Conservation (phyloP, 768 basidiomycete species). For the Pulveroboletus sp. region DNA sequence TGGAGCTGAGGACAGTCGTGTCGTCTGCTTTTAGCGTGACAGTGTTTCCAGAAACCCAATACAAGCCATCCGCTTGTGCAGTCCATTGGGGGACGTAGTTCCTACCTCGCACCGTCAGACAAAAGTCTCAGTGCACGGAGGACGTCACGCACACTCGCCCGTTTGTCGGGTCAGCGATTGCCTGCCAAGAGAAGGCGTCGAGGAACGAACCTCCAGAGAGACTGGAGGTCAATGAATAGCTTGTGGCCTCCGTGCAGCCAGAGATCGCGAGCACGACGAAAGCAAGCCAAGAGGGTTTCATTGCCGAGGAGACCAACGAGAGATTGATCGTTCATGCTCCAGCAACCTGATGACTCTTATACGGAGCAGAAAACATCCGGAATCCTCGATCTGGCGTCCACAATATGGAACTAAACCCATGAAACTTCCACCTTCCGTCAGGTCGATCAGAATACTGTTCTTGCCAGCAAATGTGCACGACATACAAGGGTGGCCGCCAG, state of each 20-base stretch:
- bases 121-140: neutral
- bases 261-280: slow-evolving; percentile 8
- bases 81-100: slow-evolving; percentile 46
- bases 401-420: neutral
- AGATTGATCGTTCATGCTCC: neutral
- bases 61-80: slow-evolving; percentile 52
- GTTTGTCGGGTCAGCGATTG: slow-evolving; percentile 32
- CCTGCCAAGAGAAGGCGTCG: slow-evolving; percentile 25
- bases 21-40: slow-evolving; percentile 33
- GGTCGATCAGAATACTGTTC: neutral
- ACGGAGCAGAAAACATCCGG: neutral
- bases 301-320: neutral
- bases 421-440: neutral
- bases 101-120: slow-evolving; percentile 18
- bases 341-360: slow-evolving; percentile 11
- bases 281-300: slow-evolving; percentile 2
- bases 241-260: slow-evolving; percentile 32
- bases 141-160: slow-evolving; percentile 29
- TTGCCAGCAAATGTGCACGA: slow-evolving; percentile 6
- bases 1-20: slow-evolving; percentile 27
- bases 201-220: slow-evolving; percentile 51
- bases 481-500: too few species aligned
- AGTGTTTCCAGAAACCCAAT: slow-evolving; percentile 45
- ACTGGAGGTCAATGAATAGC: slow-evolving; percentile 44
- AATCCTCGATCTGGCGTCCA: neutral